These are phyloP conservation scores for Pseudotsuga menziesii DNA, from an alignment of 75 land plant species.

Conservation along the genomic window DNA sequence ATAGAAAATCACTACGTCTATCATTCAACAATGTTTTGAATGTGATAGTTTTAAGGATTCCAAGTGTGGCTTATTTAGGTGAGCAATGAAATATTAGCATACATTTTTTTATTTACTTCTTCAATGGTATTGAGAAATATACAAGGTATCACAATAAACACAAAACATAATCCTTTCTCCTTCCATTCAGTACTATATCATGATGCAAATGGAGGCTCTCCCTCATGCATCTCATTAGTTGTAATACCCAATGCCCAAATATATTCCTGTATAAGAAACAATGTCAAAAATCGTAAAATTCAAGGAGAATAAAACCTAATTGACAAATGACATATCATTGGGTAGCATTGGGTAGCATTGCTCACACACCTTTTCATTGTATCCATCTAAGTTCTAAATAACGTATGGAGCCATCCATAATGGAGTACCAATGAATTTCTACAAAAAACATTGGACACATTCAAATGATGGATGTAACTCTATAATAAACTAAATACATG, in stretches of 20 bases:
- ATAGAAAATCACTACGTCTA: too few relatives aligned
- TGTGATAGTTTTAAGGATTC: too few relatives aligned
- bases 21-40: too few relatives aligned
- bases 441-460: background rate
- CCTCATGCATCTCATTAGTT: slow-evolving; percentile 98
- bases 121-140: too few relatives aligned
- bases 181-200: too few relatives aligned
- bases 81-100: too few relatives aligned
- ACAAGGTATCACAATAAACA: too few relatives aligned
- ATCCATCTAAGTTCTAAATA: slow-evolving; percentile 96
- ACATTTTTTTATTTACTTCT: too few relatives aligned
- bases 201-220: slow-evolving; percentile 95
- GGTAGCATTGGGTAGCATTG: background rate
- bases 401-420: slow-evolving; percentile 99
- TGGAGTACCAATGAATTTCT: slow-evolving; percentile 99
- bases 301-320: background rate
- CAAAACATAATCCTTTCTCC: too few relatives aligned
- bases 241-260: slow-evolving; percentile 99
- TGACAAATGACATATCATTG: background rate
- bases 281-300: background rate
- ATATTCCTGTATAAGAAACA: slow-evolving; percentile 73
- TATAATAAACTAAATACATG: too few relatives aligned
- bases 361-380: slow-evolving; percentile 90
- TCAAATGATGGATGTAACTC: too few relatives aligned
- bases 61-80: too few relatives aligned